Base-by-base conservation (phyloP, 192 early-diverging fungal genomes). In the Mortierella alpina region DNA sequence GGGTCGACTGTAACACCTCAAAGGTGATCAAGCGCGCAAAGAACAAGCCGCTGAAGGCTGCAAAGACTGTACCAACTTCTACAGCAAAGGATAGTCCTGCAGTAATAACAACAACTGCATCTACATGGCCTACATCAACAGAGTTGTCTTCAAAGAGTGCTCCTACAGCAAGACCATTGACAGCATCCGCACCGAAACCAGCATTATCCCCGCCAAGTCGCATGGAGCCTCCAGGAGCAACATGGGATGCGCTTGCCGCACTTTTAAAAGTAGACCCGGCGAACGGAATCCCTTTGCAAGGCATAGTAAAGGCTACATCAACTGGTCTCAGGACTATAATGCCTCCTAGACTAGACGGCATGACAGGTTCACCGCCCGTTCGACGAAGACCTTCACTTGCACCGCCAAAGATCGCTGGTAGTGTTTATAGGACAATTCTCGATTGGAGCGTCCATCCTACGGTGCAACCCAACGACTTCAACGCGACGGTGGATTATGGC, bases 361-460 rank as follows among this genome's bases (percentile, higher is more conserved):
- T 31, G 31, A 3, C 31, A 31, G 31, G 31, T 3, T 31, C 31
- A 31, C 31, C 31, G 31, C 31, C 31, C 31, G 31, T 31, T 31
- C 45, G 31, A 42, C 48, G 49, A 1, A 17, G 18, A 47, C 59
- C 65, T 15, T 68, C 73, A 7, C 73, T 63, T 15, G 20, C 50
- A 9, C 65, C 65, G 6, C 42, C 50, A 2, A 44, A 40, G 44
- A 47, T 75, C 14, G 51, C 52, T 7, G 58, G 73, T 10, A 48
- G n/a, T 17, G 49, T 49, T 13, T 63, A 54, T 31, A 53, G 73
- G 73, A 75, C 73, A 1, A 75, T 75, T 20, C 59, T 75, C 14
- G 73, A 75, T 39, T 75, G 73, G 73, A 75, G 73, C 18, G 59
- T 75, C 42, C 73, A 75, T 49, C 59, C 73, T 9, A 75, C 73